These are phyloP conservation scores for Cyclotella baltica DNA, from an alignment of 108 stramenopile genomes.

Conservation along the genomic window DNA sequence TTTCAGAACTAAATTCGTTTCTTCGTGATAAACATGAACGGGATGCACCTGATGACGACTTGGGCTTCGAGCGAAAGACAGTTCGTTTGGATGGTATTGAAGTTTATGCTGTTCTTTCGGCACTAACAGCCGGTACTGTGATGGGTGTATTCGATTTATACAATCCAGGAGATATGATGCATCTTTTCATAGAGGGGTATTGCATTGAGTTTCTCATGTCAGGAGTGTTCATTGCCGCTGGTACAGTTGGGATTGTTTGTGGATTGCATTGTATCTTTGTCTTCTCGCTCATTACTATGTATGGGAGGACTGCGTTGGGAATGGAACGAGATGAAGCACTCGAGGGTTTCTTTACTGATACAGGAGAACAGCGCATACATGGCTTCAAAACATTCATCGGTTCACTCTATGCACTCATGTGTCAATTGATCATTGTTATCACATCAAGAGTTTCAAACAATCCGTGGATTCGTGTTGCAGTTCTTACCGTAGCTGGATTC, in stretches of 20 bases:
- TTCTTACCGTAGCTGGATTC: not conserved
- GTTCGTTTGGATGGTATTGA: not conserved
- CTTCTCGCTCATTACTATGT: slow-evolving; percentile 1
- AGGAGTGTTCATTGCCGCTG: not conserved
- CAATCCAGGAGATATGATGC: not conserved
- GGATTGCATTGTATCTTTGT: slow-evolving; percentile 6
- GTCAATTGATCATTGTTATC: slow-evolving; percentile 4
- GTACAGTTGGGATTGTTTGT: slow-evolving; percentile 1
- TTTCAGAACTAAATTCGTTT: too few species aligned
- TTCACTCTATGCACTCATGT: not conserved
- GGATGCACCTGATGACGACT: not conserved
- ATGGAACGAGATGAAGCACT: slow-evolving; percentile 10
- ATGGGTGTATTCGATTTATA: slow-evolving; percentile 4
- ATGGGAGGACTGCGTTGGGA: not conserved
- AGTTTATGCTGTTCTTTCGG: slow-evolving; percentile 2
- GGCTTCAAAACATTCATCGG: slow-evolving; percentile 3
- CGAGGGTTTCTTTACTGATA: not conserved
- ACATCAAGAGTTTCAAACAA: slow-evolving; percentile 6
- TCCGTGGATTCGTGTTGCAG: not conserved
- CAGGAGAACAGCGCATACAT: not conserved
- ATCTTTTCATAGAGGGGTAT: not conserved
- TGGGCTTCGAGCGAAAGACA: not conserved
- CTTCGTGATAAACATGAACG: not conserved
- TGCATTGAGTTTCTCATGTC: not conserved
- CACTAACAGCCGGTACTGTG: not conserved